phyloP scores from a whole-genome alignment of 441 rosid species.

The Populus hybrid region DNA sequence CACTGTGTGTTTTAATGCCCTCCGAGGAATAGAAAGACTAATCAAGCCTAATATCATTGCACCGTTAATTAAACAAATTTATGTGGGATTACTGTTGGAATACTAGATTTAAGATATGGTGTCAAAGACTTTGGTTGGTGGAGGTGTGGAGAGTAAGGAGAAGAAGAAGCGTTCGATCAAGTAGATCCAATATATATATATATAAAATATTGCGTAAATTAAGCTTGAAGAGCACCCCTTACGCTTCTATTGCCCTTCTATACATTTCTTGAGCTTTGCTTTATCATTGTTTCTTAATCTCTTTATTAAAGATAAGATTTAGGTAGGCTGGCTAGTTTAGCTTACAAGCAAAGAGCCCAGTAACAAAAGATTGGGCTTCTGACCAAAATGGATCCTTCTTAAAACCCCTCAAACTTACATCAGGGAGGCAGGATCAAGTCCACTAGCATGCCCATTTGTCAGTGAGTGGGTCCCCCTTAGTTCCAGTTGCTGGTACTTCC shows the following conservation, averaged over 20 bases:
- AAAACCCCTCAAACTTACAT: slow-evolving; percentile 24
- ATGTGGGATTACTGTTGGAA: neutral
- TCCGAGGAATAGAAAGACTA: neutral
- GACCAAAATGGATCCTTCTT: neutral
- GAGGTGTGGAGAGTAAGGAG: neutral
- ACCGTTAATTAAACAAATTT: too few species aligned
- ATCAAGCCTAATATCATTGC: neutral
- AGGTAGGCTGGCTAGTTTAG: too few species aligned
- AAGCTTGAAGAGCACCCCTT: neutral
- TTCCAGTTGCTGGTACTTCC: slow-evolving; percentile 9
- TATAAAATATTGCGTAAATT: neutral
- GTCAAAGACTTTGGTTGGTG: neutral
- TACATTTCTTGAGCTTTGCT: neutral
- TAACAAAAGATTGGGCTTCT: too few species aligned
- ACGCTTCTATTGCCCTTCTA: neutral
- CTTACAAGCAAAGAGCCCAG: too few species aligned
- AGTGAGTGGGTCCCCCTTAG: slow-evolving; percentile 16
- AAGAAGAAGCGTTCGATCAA: neutral
- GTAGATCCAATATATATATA: neutral
- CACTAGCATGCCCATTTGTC: slow-evolving; percentile 38
- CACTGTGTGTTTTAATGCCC: neutral
- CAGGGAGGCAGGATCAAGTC: slow-evolving; percentile 40
- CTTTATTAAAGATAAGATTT: too few species aligned
- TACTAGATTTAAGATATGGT: neutral
- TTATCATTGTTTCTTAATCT: too few species aligned